Percentiles rank a stretch among this genome's conserved stretches.
These are phyloP conservation scores for Apiospora malaysiana DNA, from an alignment of 2,329 filamentous ascomycete species.

Conservation along the genomic window DNA sequence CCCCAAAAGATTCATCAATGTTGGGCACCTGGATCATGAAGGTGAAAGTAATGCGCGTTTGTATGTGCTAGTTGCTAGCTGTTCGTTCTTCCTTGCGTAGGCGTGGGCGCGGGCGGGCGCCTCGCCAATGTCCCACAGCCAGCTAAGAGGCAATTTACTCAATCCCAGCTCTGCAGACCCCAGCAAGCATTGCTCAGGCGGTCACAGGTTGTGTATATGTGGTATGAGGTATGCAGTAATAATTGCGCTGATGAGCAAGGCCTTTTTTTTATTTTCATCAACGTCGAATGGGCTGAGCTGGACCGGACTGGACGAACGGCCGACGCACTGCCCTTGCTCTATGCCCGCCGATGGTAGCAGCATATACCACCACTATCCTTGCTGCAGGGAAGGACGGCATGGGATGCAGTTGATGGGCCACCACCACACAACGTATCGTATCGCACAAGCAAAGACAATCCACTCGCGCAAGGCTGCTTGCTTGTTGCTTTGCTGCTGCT, in stretches of 20 bases:
- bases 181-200: conserved; percentile 10
- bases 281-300: neutral
- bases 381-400: conserved; percentile 15
- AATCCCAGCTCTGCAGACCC: conserved; percentile 10
- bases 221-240: conserved; percentile 7
- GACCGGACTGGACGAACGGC: conserved; percentile 2
- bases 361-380: conserved; percentile 15
- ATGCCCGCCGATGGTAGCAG: conserved; percentile 12
- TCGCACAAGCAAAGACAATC: neutral
- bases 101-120: conserved; percentile 15
- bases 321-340: conserved; percentile 12
- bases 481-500: neutral
- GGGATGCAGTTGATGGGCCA: conserved; percentile 4
- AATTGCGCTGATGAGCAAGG: neutral
- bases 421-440: neutral
- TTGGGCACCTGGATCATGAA: conserved; percentile 9
- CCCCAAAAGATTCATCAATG: conserved; percentile 2
- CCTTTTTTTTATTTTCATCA: too few species aligned
- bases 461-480: neutral
- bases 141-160: conserved; percentile 13
- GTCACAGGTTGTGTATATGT: conserved; percentile 17
- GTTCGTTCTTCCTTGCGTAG: neutral
- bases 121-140: conserved; percentile 13
- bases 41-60: neutral
- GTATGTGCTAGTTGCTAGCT: neutral